Conservation (phyloP, 352 stramenopile genomes). For the Halophytophthora polymorphica region DNA sequence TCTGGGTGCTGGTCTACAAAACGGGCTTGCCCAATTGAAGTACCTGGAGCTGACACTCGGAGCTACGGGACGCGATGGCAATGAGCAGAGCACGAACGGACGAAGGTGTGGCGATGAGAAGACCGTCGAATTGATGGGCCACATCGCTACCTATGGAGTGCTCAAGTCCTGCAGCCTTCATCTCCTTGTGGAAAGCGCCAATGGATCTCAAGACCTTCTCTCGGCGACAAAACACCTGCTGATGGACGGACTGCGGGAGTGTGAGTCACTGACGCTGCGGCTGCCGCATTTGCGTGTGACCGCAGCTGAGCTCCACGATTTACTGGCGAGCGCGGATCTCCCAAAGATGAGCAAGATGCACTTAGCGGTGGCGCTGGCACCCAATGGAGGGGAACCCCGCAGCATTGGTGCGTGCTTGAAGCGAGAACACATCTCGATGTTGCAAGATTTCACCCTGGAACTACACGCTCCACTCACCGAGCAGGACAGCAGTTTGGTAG, state of each 20-base stretch:
- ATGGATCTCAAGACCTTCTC: conserved; percentile 14
- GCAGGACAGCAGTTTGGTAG: conserved; percentile 1
- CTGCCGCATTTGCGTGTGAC: conserved; percentile 21
- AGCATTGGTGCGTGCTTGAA: conserved; percentile 12
- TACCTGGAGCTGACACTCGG: conserved; percentile 39
- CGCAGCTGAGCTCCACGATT: conserved; percentile 6
- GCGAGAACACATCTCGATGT: conserved; percentile 12
- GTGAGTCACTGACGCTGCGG: conserved; percentile 38
- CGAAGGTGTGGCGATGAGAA: conserved; percentile 6
- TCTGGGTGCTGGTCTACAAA: conserved; percentile 45
- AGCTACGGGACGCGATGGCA: neutral
- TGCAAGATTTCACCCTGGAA: conserved; percentile 22
- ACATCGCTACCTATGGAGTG: conserved; percentile 24
- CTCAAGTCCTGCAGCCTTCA: conserved; percentile 20
- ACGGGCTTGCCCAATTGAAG: conserved; percentile 46
- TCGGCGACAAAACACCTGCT: conserved; percentile 31
- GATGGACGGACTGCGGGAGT: conserved; percentile 39
- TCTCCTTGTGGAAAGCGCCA: conserved; percentile 2
- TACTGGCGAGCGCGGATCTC: conserved; percentile 13
- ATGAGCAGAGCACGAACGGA: conserved; percentile 2
- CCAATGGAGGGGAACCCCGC: neutral
- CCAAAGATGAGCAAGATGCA: conserved; percentile 26
- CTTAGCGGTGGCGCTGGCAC: conserved; percentile 12
- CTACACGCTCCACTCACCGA: conserved; percentile 13
- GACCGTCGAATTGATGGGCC: conserved; percentile 14